phyloP scores from a whole-genome alignment of 2,329 filamentous ascomycete species.

The Byssothecium circinans region DNA sequence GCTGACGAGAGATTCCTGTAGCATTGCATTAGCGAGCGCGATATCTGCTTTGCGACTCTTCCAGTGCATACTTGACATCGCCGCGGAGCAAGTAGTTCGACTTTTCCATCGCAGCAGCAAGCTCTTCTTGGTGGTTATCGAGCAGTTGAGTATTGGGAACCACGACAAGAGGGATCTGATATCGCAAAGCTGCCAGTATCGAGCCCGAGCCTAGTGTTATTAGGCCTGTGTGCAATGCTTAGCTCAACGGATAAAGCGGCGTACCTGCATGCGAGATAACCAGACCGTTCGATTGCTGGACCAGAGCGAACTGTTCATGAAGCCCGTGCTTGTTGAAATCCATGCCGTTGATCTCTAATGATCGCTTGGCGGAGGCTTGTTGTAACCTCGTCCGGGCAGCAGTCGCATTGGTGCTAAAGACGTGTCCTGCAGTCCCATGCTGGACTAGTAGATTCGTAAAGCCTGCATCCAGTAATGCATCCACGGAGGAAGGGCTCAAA shows the following conservation, averaged over 20 bases:
- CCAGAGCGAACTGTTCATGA: constrained; percentile 58
- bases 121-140: constrained; percentile 87
- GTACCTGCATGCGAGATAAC: constrained; percentile 88
- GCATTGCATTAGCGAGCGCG: background rate
- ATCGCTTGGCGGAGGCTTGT: constrained; percentile 8
- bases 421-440: constrained; percentile 67
- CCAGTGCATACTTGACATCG: constrained; percentile 60
- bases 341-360: constrained; percentile 59
- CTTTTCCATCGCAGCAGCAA: constrained; percentile 73
- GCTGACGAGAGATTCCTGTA: constrained; percentile 52
- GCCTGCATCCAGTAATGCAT: constrained; percentile 57
- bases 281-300: constrained; percentile 64
- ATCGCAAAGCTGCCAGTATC: constrained; percentile 78
- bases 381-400: constrained; percentile 19
- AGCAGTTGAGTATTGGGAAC: constrained; percentile 82
- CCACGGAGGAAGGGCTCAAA: constrained; percentile 64
- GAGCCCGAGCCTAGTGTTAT: constrained; percentile 74
- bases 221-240: constrained; percentile 1
- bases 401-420: constrained; percentile 50
- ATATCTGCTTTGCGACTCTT: background rate
- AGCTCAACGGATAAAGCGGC: constrained; percentile 15
- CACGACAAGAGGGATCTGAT: constrained; percentile 77
- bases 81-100: constrained; percentile 79
- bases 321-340: constrained; percentile 66
- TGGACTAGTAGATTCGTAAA: constrained; percentile 79